Evolutionary conservation across 208 protist species (phyloP), one percentile per base, ranked within the genome.

Genomic region (Vickermania ingenoplastis): DNA sequence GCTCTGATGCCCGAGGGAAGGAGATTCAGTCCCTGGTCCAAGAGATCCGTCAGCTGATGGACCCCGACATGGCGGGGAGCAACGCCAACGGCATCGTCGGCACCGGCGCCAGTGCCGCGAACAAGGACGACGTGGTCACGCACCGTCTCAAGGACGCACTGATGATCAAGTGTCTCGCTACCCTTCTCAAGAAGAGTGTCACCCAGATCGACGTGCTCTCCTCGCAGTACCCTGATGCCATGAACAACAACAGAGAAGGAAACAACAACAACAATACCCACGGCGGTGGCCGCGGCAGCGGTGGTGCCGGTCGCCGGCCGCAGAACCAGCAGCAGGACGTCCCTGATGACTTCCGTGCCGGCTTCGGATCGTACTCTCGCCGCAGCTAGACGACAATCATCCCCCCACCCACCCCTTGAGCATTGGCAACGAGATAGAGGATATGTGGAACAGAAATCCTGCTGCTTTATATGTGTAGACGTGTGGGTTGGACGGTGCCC

Each of bases 141-240:
- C 69, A 87, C 65, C 74, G 69, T 50, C 79, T 88, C 66, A 91
- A 86, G 72, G 82, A 93, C 55, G 80, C 83, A 2, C 77, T 93
- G 23, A 91, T 89, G 82, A 91, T 89, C 54, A 93, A 93, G 71
- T 86, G 77, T 41, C 69, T 78, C 21, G 66, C 70, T 0, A 65
- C 61, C 1, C 68, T 89, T 1, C 69, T 93, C 48, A 72, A 72
- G 22, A 76, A 80, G 58, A 65, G 86, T 26, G 17, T 88, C 22
- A 57, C 49, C 36, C 79, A 81, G 59, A 84, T 93, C 53, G 77
- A 81, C 61, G 61, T 65, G 50, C 69, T 78, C 21, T 64, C 74
- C 53, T 69, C 65, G 25, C 55, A 77, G 59, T 79, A 75, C 69
- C 31, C 25, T 45, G 71, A 66, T 31, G 3, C 7, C 53, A 58